Evolutionary conservation across 441 rosid species (phyloP), one percentile per base, ranked within the genome.

Genomic region (Breynia disticha): DNA sequence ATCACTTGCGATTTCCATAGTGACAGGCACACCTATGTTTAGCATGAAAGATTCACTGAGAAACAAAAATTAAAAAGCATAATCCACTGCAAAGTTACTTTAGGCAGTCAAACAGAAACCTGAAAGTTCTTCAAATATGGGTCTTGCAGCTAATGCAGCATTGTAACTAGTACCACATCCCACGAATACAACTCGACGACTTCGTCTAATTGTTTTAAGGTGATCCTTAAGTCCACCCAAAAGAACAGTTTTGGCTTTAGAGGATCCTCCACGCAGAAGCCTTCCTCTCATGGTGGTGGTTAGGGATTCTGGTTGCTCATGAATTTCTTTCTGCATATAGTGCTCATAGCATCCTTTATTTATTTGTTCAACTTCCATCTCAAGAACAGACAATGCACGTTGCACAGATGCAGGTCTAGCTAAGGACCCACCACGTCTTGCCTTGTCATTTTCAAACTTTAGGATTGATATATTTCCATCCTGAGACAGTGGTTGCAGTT

Each of bases 91-190:
- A 46, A 19, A 3, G 48, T 32, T 28, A 20, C 9, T 53, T 46
- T 43, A 13, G 46, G 19, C 55, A 50, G 48, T 19, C 9, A 54
- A 61, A 61, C 14, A 50, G 39, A 7, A 71, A 80, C 98, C 97
- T 60, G 98, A 84, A 66, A 93, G 95, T 70, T 93, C 98, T 79
- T 93, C 98, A 62, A 79, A 62, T 61, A 93, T 82, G 38, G 98
- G 95, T 68, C 97, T 81, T 61, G 97, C 74, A 60, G 96, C 98
- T 59, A 88, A 75, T 65, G 93, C 97, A 28, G 97, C 97, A 50
- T 86, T 93, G 69, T 93, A 93, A 72, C 98, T 91, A 16, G 98
- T 93, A 57, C 98, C 98, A 56, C 98, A 88, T 4, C 96, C 97
- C 63, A 93, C 67, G 57, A 83, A 88, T 61, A 88, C 93, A 69